Percentiles rank a stretch among this genome's conserved stretches.
phyloP scores from a whole-genome alignment of 2,329 filamentous ascomycete genomes.

The Fonsecaea pedrosoi region DNA sequence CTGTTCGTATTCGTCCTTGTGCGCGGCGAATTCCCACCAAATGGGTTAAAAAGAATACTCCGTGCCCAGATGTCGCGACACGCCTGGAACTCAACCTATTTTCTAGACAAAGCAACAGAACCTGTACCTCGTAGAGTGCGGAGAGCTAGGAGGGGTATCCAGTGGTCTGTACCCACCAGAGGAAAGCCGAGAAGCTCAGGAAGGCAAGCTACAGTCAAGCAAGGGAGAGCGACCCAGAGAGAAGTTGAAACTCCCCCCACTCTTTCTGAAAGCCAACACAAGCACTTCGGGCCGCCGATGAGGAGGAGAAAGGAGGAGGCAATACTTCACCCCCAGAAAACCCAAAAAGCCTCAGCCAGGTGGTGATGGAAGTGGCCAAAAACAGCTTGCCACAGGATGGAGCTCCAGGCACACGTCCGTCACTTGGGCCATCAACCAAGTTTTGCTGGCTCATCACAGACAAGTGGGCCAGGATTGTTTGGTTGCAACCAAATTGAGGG shows the following conservation, averaged over 20 bases:
- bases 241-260: background rate
- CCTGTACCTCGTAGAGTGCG: background rate
- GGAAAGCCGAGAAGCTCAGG: slow-evolving; percentile 7
- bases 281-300: background rate
- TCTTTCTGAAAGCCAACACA: slow-evolving; percentile 19
- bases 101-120: background rate
- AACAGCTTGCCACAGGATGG: slow-evolving; percentile 1
- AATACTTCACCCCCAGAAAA: background rate
- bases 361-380: slow-evolving; percentile 5
- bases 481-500: slow-evolving; percentile 19
- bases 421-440: slow-evolving; percentile 9
- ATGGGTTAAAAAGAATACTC: background rate
- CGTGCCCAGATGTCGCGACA: background rate
- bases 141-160: background rate
- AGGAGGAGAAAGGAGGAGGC: background rate
- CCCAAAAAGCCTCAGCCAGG: background rate
- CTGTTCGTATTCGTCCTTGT: background rate
- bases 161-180: background rate
- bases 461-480: slow-evolving; percentile 10
- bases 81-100: background rate
- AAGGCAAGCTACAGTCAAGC: slow-evolving; percentile 5
- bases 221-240: slow-evolving; percentile 4
- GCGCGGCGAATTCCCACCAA: background rate
- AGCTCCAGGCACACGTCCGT: slow-evolving; percentile 4
- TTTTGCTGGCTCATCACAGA: slow-evolving; percentile 23